These are phyloP conservation scores for Sclerotinia spermophila DNA, from an alignment of 2,329 filamentous ascomycete genomes.

Conservation along the genomic window DNA sequence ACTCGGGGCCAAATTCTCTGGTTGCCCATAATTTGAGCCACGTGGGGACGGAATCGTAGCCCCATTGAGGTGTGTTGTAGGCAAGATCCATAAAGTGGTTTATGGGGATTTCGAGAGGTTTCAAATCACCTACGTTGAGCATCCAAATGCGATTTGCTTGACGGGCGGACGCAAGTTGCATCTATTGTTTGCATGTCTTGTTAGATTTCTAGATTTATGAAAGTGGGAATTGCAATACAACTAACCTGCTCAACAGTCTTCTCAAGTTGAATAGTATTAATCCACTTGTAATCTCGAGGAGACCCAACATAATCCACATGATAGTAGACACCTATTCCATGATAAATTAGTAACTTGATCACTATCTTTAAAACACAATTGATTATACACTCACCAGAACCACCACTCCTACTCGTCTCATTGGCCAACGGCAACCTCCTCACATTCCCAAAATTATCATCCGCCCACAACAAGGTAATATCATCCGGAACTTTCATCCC, in stretches of 20 bases:
- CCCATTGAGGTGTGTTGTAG: slow-evolving; percentile 58
- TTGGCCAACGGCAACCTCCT: slow-evolving; percentile 56
- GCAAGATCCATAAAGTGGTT: slow-evolving; percentile 66
- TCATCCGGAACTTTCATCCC: slow-evolving; percentile 63
- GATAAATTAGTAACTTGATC: not conserved
- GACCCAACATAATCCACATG: slow-evolving; percentile 52
- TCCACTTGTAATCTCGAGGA: slow-evolving; percentile 52
- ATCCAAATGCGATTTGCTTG: slow-evolving; percentile 55
- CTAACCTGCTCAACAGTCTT: slow-evolving; percentile 57
- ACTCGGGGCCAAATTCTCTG: slow-evolving; percentile 52
- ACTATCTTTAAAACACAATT: not conserved
- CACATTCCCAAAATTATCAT: slow-evolving; percentile 68
- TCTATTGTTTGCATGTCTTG: slow-evolving; percentile 39
- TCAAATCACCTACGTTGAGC: slow-evolving; percentile 62
- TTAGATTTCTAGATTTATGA: not conserved
- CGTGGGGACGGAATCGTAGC: slow-evolving; percentile 50
- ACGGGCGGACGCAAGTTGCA: slow-evolving; percentile 58
- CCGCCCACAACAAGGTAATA: slow-evolving; percentile 64
- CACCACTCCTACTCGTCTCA: slow-evolving; percentile 57
- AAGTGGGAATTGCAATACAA: not conserved
- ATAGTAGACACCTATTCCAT: slow-evolving; percentile 52
- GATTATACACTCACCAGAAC: slow-evolving; percentile 46
- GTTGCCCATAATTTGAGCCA: slow-evolving; percentile 57
- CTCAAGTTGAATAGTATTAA: slow-evolving; percentile 63
- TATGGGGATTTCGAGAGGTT: slow-evolving; percentile 59